phyloP scores from a whole-genome alignment of 2,329 filamentous ascomycete species.

The Coniochaeta sp. region DNA sequence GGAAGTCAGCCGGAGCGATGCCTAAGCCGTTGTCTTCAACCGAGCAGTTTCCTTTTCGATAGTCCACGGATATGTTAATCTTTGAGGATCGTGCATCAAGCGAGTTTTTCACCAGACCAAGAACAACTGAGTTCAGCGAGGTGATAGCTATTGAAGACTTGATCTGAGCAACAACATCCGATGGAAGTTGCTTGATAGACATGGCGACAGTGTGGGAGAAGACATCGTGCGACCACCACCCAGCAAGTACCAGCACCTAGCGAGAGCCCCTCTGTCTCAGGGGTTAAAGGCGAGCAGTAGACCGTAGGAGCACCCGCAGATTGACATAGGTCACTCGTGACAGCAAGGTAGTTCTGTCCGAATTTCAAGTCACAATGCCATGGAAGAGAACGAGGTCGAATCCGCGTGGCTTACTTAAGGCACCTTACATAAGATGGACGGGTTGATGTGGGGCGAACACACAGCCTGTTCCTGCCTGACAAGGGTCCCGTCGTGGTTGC shows the following conservation, averaged over 20 bases:
- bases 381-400: not conserved
- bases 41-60: conserved; percentile 63
- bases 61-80: conserved; percentile 66
- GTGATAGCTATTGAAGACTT: conserved; percentile 77
- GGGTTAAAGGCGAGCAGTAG: not conserved
- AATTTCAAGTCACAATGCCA: too few species aligned
- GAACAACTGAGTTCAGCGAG: conserved; percentile 61
- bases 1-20: conserved; percentile 67
- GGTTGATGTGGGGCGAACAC: not conserved
- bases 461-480: not conserved
- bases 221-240: not conserved
- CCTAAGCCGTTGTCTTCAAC: conserved; percentile 82
- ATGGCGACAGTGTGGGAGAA: conserved; percentile 26
- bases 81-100: conserved; percentile 70
- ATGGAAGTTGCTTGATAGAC: conserved; percentile 63
- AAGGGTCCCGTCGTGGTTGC: not conserved
- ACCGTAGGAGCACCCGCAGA: not conserved
- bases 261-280: not conserved
- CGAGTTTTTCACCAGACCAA: conserved; percentile 73
- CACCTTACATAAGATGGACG: not conserved
- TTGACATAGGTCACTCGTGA: not conserved
- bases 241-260: too few species aligned
- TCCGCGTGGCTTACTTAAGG: not conserved
- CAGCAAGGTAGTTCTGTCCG: not conserved
- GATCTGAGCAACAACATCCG: conserved; percentile 67